phyloP scores from a whole-genome alignment of 2,329 filamentous ascomycete species.

The Dactylellina sp. region DNA sequence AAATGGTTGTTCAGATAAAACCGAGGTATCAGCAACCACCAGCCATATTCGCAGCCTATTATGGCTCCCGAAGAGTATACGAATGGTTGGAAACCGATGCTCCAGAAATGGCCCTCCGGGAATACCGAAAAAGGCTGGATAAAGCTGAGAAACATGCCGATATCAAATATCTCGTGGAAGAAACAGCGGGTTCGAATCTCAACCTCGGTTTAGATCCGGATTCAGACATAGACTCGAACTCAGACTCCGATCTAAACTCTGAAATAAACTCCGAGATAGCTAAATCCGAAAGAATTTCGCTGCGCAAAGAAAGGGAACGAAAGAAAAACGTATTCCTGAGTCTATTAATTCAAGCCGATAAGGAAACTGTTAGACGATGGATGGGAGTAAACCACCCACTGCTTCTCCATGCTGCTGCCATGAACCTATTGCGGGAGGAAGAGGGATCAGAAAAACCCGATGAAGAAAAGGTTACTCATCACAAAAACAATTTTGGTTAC shows the following conservation, averaged over 20 bases:
- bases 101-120: conserved; percentile 69
- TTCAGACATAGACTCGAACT: no score
- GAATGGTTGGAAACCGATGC: conserved; percentile 82
- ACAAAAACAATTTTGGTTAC: conserved; percentile 68
- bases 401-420: conserved; percentile 55
- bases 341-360: conserved; percentile 17
- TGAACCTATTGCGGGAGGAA: conserved; percentile 59
- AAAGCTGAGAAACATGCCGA: background rate
- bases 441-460: conserved; percentile 57
- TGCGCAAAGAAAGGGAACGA: background rate
- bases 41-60: conserved; percentile 36
- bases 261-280: no score
- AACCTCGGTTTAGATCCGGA: no score
- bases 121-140: conserved; percentile 7
- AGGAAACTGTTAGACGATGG: conserved; percentile 52
- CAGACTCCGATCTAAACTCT: no score
- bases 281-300: no score
- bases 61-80: conserved; percentile 73
- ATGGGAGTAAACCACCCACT: conserved; percentile 57
- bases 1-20: no score
- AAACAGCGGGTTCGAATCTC: no score
- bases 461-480: conserved; percentile 31
- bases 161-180: no score
- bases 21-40: conserved; percentile 71
- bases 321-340: background rate